Evolutionary conservation across 768 basidiomycete genomes (phyloP).

Genomic region (Lentinula aciculospora): DNA sequence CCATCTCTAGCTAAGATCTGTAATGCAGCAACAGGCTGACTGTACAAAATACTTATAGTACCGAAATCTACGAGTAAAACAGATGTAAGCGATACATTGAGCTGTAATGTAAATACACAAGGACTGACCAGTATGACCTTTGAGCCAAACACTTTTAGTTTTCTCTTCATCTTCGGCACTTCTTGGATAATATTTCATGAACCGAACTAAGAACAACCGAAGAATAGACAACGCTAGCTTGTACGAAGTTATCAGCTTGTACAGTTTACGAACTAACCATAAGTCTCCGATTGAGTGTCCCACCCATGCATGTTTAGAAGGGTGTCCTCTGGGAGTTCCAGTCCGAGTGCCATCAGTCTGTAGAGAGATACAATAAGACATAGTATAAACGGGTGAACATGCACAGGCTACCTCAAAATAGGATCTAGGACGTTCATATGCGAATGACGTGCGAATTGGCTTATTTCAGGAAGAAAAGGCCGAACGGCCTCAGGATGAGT

Average conservation of each 20-base stretch:
- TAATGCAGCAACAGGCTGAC: constrained; percentile 41
- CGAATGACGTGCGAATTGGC: constrained; percentile 18
- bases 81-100: not conserved
- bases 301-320: constrained; percentile 35
- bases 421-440: constrained; percentile 24
- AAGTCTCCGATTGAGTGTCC: constrained; percentile 29
- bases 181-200: constrained; percentile 46
- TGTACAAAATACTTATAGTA: constrained; percentile 39
- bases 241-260: too few relatives aligned
- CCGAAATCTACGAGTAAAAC: constrained; percentile 34
- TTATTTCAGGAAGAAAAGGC: constrained; percentile 21
- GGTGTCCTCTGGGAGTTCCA: constrained; percentile 41
- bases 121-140: constrained; percentile 39
- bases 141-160: constrained; percentile 42
- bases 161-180: constrained; percentile 34
- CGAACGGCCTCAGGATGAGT: constrained; percentile 30
- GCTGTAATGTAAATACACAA: not conserved
- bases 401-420: constrained; percentile 21
- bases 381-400: not conserved
- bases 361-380: not conserved
- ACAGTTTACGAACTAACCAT: constrained; percentile 26
- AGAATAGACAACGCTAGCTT: not conserved
- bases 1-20: constrained; percentile 37
- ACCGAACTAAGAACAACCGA: constrained; percentile 25
- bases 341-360: constrained; percentile 35